Evolutionary conservation across 148 eudicot species (phyloP).

Genomic region (Camellia sinensis): DNA sequence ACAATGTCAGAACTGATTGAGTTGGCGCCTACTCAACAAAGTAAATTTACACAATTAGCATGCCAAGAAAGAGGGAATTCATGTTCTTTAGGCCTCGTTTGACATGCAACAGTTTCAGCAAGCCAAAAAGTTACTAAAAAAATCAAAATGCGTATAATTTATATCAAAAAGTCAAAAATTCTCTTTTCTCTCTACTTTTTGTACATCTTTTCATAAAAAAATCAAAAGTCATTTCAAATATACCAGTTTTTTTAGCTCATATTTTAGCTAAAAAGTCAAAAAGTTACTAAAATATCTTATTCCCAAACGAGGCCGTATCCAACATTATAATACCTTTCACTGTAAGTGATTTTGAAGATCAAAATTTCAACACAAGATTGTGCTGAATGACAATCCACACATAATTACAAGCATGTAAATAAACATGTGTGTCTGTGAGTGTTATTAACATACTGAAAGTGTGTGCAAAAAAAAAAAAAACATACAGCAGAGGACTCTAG

Average conservation of each 20-base stretch:
- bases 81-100: not conserved
- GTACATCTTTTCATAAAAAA: too few relatives aligned
- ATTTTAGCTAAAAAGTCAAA: too few relatives aligned
- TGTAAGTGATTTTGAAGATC: not conserved
- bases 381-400: not conserved
- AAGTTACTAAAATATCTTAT: too few relatives aligned
- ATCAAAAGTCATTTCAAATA: too few relatives aligned
- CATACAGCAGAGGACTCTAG: not conserved
- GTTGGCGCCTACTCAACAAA: constrained; percentile 56
- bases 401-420: not conserved
- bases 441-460: not conserved
- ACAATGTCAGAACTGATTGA: constrained; percentile 39
- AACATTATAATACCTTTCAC: not conserved
- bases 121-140: too few relatives aligned
- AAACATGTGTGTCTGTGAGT: not conserved
- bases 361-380: not conserved
- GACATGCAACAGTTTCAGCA: too few relatives aligned
- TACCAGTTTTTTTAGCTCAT: too few relatives aligned
- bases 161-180: too few relatives aligned
- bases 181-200: too few relatives aligned
- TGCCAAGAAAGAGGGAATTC: not conserved
- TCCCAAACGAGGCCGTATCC: not conserved
- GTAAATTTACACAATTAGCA: not conserved
- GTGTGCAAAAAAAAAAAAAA: not conserved
- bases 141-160: too few relatives aligned